Percentiles rank a stretch among this genome's conserved stretches.
phyloP scores from a whole-genome alignment of 1,139 yeast genomes.

The Hansenula sp. region DNA sequence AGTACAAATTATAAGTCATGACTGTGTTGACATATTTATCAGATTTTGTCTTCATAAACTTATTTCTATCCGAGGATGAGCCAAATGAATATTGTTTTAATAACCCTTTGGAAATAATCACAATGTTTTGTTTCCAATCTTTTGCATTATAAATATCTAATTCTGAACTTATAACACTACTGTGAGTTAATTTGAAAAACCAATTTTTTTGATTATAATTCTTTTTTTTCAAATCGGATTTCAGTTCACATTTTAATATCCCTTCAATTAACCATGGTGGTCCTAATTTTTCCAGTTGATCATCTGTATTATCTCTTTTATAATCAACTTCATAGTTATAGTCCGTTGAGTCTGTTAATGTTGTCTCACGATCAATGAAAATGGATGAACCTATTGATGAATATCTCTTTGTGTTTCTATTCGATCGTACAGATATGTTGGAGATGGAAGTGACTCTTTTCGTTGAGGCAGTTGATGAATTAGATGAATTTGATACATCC shows the following conservation, averaged over 20 bases:
- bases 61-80: constrained; percentile 31
- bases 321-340: constrained; percentile 17
- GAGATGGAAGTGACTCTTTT: constrained; percentile 9
- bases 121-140: constrained; percentile 43
- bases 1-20: constrained; percentile 29
- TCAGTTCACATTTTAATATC: constrained; percentile 38
- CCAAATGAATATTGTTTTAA: constrained; percentile 48
- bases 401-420: constrained; percentile 13
- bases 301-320: constrained; percentile 35
- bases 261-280: constrained; percentile 85
- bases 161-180: constrained; percentile 15
- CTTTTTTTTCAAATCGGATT: constrained; percentile 15
- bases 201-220: constrained; percentile 23
- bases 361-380: constrained; percentile 6
- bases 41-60: constrained; percentile 31
- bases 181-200: constrained; percentile 13
- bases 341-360: constrained; percentile 23
- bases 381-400: constrained; percentile 19
- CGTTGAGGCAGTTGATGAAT: constrained; percentile 3
- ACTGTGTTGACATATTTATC: constrained; percentile 26
- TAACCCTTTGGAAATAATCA: constrained; percentile 57
- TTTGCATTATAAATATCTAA: constrained; percentile 18
- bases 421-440: constrained; percentile 17
- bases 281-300: constrained; percentile 60
- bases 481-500: constrained; percentile 4